phyloP scores from a whole-genome alignment of 768 basidiomycete species.

The Calocera viscosa region DNA sequence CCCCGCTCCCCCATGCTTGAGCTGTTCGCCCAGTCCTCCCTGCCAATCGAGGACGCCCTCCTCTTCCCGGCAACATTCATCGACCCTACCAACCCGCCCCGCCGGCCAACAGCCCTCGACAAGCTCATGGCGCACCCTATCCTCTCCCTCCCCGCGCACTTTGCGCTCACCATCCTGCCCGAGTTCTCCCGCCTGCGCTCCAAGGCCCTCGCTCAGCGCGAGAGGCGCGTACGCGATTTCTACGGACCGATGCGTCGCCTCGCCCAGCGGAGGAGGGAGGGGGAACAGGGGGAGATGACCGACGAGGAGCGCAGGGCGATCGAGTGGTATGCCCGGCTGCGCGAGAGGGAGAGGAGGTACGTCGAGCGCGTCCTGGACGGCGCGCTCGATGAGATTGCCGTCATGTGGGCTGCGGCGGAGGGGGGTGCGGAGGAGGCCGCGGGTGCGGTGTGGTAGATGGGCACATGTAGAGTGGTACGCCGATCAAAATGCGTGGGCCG shows the following conservation, averaged over 20 bases:
- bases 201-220: not conserved
- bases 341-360: not conserved
- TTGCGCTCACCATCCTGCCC: not conserved
- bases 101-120: not conserved
- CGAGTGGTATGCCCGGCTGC: not conserved
- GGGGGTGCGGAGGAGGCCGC: not conserved
- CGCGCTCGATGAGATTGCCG: not conserved
- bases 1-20: not conserved
- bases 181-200: constrained; percentile 5
- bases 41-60: not conserved
- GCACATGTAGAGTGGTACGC: not conserved
- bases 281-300: not conserved
- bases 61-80: not conserved
- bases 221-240: not conserved
- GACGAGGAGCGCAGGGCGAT: not conserved
- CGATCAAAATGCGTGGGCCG: no score
- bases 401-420: constrained; percentile 5
- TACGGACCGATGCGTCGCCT: not conserved
- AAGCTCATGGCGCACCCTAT: not conserved
- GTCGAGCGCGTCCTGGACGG: not conserved
- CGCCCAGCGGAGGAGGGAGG: not conserved
- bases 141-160: not conserved
- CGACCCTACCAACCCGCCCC: not conserved
- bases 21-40: not conserved
- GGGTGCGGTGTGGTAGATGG: not conserved